Percentiles rank a stretch among this genome's conserved stretches.
These are phyloP conservation scores for Pseudocercospora musae DNA, from an alignment of 2,329 filamentous ascomycete genomes.

Conservation along the genomic window DNA sequence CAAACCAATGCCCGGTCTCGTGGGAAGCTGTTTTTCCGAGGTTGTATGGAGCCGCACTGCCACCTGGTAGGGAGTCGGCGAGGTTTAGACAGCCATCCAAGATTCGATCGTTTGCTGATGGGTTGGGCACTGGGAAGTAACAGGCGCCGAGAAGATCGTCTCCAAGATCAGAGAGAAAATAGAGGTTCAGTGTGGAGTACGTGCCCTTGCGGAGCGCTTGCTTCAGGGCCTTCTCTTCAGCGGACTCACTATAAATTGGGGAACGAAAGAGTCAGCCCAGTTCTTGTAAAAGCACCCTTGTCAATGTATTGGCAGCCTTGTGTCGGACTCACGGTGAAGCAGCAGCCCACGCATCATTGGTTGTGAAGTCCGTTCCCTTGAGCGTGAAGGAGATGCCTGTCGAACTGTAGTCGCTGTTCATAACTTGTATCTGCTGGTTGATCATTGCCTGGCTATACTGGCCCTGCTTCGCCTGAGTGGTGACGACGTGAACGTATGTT, in stretches of 20 bases:
- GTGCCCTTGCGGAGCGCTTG: constrained; percentile 48
- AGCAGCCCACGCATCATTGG: constrained; percentile 52
- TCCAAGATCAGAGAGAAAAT: constrained; percentile 53
- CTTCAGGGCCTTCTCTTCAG: constrained; percentile 46
- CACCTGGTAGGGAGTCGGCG: constrained; percentile 51
- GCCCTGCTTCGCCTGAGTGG: constrained; percentile 32
- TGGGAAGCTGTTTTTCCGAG: constrained; percentile 42
- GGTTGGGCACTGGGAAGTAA: constrained; percentile 30
- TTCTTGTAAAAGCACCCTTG: neutral
- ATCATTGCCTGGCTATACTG: constrained; percentile 32
- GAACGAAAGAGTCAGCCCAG: neutral
- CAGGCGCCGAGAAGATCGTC: constrained; percentile 26
- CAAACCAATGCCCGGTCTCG: constrained; percentile 40
- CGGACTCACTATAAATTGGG: constrained; percentile 32
- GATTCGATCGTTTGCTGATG: constrained; percentile 40
- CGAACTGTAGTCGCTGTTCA: constrained; percentile 38
- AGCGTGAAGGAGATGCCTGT: constrained; percentile 45
- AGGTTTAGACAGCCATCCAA: constrained; percentile 55
- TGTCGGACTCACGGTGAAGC: constrained; percentile 29
- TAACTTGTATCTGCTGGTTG: constrained; percentile 9
- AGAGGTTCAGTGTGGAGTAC: constrained; percentile 54
- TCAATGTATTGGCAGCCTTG: constrained; percentile 5
- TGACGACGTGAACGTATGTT: constrained; percentile 42
- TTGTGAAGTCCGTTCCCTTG: constrained; percentile 45
- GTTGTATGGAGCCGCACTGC: constrained; percentile 45